Percentiles rank a stretch among this genome's conserved stretches.
Evolutionary conservation across 768 basidiomycete species (phyloP).

Genomic region (Lentinus tigrinus): DNA sequence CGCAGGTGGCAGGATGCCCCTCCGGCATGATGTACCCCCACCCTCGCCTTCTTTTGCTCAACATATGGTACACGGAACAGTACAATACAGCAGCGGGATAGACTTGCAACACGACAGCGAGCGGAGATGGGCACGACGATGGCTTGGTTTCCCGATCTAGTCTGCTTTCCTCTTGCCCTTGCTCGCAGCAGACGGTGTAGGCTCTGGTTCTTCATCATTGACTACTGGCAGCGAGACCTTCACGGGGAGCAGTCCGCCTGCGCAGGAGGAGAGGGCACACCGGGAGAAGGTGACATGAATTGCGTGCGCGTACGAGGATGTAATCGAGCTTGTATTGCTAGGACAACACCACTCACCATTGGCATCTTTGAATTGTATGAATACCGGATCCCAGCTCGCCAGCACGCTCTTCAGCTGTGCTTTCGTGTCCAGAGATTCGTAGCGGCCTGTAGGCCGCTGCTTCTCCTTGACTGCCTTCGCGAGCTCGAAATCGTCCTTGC

Average conservation of each 20-base stretch:
- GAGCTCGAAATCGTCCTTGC: slow-evolving; percentile 59
- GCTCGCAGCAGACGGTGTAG: slow-evolving; percentile 35
- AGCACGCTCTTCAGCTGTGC: slow-evolving; percentile 49
- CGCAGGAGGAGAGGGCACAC: neutral
- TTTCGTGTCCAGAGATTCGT: slow-evolving; percentile 50
- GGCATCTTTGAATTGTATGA: slow-evolving; percentile 63
- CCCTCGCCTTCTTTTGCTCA: neutral
- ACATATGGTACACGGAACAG: neutral
- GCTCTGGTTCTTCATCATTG: slow-evolving; percentile 54
- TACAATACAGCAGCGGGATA: neutral
- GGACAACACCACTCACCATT: slow-evolving; percentile 47
- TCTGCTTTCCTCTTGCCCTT: slow-evolving; percentile 69
- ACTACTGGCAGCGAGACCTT: slow-evolving; percentile 56
- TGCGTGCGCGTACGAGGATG: slow-evolving; percentile 3
- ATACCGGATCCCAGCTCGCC: slow-evolving; percentile 65
- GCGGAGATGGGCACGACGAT: no score
- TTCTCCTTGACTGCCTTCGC: slow-evolving; percentile 53
- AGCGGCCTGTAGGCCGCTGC: slow-evolving; percentile 47
- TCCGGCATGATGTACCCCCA: neutral
- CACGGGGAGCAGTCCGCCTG: slow-evolving; percentile 62
- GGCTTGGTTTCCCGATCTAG: neutral
- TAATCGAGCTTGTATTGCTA: neutral
- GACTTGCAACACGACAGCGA: slow-evolving; percentile 22
- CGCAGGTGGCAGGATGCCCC: slow-evolving; percentile 23
- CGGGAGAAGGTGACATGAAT: neutral